Base-by-base conservation (phyloP, 108 stramenopile genomes). In the Skeletonema marinoi region DNA sequence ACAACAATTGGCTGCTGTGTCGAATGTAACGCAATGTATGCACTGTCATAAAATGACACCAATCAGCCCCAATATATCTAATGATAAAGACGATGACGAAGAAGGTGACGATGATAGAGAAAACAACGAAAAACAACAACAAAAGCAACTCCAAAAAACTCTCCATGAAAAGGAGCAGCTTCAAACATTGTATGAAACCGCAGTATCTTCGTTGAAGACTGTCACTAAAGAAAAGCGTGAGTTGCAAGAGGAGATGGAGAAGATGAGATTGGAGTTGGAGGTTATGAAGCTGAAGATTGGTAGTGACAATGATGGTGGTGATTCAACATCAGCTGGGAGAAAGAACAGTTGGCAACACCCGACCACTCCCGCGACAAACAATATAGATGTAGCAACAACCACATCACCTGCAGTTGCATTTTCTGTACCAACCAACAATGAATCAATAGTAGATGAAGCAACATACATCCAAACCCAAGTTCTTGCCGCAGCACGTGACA, bases 41-140 rank as follows among this genome's bases (percentile, higher is more conserved):
- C 74, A 80, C 17, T 80, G 79, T 33, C 69, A 76, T 32, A 61
- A 70, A 51, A 17, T 80, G 60, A 80, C 78, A 11, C 68, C 78
- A 41, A 41, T 41, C 39, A 41, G 11, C 39, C 9, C 39, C 5
- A 41, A 41, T 7, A 6, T 11, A 2, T 41, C 39, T 41, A 2
- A 4, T 41, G 3, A 1, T 9, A 5, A 39, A 39, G 39, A 8
- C 7, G 39, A 39, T n/a, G 25, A 25, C 7, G 39, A 41, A 6
- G 7, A 8, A 9, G 39, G 9, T 11, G 39, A 41, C 7, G 10
- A 41, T 41, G 39, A 11, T 11, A 41, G 11, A 5, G 35, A 36
- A 36, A 36, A 36, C 35, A 36, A 11, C 39, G 39, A 11, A 2
- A 9, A 41, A 2, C 9, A 41, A 6, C 39, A 41, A 11, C 39